Base-by-base conservation (phyloP, 305 asterid species). In the Lippia alba region DNA sequence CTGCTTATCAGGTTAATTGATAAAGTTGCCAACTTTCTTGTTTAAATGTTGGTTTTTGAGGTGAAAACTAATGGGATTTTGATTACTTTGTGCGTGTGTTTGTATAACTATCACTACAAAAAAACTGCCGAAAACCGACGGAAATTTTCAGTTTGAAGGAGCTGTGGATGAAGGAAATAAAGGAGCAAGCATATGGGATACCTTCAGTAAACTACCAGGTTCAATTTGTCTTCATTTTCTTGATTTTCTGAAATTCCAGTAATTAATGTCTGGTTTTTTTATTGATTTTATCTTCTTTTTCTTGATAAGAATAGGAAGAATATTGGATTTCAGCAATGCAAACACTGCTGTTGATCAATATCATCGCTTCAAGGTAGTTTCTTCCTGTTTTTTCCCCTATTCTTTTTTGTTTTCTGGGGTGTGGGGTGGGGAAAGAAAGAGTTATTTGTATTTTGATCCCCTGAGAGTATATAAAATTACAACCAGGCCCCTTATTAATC, bases 301-400 rank as follows among this genome's bases (percentile, higher is more conserved):
- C n/a, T 20, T 18, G 12, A 10, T 2, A 30, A 60, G 56, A 58
- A 18, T 36, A 89, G 96, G 97, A 66, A 86, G 87, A 79, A 85
- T 92, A 75, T 69, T 88, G 86, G 97, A 92, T 72, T 92, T 88
- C 82, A 92, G 97, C 91, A 88, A 89, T 75, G 97, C 96, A 57
- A 73, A 88, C 72, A 84, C 85, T 15, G 91, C 96, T 15, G 97
- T 92, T 61, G 97, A 89, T 92, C 97, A 92, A 67, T 92, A 89
- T 71, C 97, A 92, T 81, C 96, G 97, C 24, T 92, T 92, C 77
- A 68, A 83, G 94, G 97, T 89, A 53, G 62, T 10, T 58, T 51
- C 20, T 24, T 5, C n/a, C 12, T 62, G 32, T 59, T 6, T 11
- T 17, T 46, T 44, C 17, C 30, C 30, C 30, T 24, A 24, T 24